phyloP scores from a whole-genome alignment of 495 filamentous ascomycete species.

The Penicillium alfredii region DNA sequence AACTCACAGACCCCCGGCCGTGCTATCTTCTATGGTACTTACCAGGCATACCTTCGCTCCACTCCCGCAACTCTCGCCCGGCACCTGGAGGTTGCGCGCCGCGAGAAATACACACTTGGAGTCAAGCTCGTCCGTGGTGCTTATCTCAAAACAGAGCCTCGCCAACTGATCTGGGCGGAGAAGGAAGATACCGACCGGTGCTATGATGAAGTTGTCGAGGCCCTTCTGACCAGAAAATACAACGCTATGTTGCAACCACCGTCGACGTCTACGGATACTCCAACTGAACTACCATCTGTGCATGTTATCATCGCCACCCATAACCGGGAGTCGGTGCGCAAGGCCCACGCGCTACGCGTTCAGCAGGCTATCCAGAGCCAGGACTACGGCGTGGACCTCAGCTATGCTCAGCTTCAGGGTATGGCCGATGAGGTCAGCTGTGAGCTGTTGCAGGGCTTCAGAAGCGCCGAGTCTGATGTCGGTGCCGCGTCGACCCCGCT shows the following conservation, averaged over 20 bases:
- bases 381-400: slow-evolving; percentile 51
- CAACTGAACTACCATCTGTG: slow-evolving; percentile 52
- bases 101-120: slow-evolving; percentile 71
- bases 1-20: slow-evolving; percentile 49
- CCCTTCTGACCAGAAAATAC: slow-evolving; percentile 51
- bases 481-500: slow-evolving; percentile 15
- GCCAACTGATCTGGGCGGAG: slow-evolving; percentile 68
- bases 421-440: slow-evolving; percentile 96
- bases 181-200: slow-evolving; percentile 74
- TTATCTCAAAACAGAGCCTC: slow-evolving; percentile 75
- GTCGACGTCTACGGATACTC: slow-evolving; percentile 19
- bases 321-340: slow-evolving; percentile 74
- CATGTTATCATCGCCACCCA: slow-evolving; percentile 84
- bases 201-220: slow-evolving; percentile 58
- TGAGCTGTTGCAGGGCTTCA: slow-evolving; percentile 59
- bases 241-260: slow-evolving; percentile 43
- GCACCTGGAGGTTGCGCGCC: slow-evolving; percentile 60
- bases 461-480: slow-evolving; percentile 21
- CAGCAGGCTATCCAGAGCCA: slow-evolving; percentile 41
- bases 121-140: slow-evolving; percentile 91
- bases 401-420: slow-evolving; percentile 87
- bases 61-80: slow-evolving; percentile 56
- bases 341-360: slow-evolving; percentile 56
- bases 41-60: slow-evolving; percentile 79
- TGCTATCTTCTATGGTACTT: slow-evolving; percentile 68